Evolutionary conservation across 2,329 filamentous ascomycete species (phyloP), one percentile per base, ranked within the genome.

Genomic region (Diaporthe vexans): DNA sequence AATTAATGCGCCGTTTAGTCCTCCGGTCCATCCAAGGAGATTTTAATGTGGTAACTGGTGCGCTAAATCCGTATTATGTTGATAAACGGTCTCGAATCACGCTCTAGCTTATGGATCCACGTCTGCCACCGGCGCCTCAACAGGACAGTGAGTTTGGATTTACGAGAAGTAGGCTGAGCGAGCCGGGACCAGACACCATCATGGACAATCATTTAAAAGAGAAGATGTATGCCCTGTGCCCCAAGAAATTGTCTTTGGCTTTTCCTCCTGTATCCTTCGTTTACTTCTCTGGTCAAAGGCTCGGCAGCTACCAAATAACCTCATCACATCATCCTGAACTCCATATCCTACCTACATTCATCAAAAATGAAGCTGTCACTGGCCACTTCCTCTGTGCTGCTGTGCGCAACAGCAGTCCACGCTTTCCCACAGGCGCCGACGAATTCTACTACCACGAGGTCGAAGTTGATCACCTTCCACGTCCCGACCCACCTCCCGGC

Each of bases 141-240:
- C 11, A 10, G 29, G 29, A 24, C 26, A 2, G 40, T n/a, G 2
- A 51, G 13, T 6, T 46, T 65, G 15, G 19, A 24, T 51, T 10
- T 48, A 51, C 24, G 19, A 33, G 10, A 7, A 35, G n/a, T 17
- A 17, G 29, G 19, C 3, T 5, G 19, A 51, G 4, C 35, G 26
- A 35, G 5, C 19, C 8, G n/a, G 8, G 24, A 8, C n/a, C 26
- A 11, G 59, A 3, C 19, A 19, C 11, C 15, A 33, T 11, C 15
- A 11, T 54, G 52, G 11, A 54, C 24, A 29, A 21, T 0, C 10
- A 48, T 40, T 13, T 13, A 51, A 51, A 4, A 5, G 10, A 11
- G 0, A 3, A 3, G 0, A 24, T 13, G 21, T 3, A n/a, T 4
- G 2, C 21, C 21, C 46, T 11, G 1, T 11, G 21, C 5, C 13